Evolutionary conservation across 768 basidiomycete genomes (phyloP), one percentile per base, ranked within the genome.

Genomic region (Neoboletus brunneissimus): DNA sequence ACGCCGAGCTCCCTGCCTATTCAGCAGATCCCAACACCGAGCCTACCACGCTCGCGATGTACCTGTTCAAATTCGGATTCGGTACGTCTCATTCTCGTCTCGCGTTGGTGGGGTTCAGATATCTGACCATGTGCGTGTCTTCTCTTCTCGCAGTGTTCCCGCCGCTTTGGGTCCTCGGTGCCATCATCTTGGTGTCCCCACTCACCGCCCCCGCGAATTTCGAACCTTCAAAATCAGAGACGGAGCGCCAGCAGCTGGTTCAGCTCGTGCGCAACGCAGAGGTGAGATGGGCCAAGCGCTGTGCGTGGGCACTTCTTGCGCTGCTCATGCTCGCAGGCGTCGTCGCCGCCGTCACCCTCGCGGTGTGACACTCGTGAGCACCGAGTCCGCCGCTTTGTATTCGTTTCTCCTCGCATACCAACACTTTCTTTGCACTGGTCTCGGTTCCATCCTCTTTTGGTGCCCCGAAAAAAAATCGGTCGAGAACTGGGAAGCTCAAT

Each of bases 31-130:
- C 73, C 13, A 34, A 46, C 31, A 67, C 66, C 8, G 75, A 78
- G 66, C 78, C 76, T 31, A 59, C 66, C 38, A 79, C 79, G 42
- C 74, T 81, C 54, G 79, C 79, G 1, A 73, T 68, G 66, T 76
- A 77, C 59, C 70, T 81, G 38, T 81, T 81, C 73, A 78, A 74
- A 57, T 78, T 75, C 29, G 80, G 81, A 23, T 81, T 81, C 63
- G 29, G 80, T 81, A 58, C 66, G 80, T 74, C 6, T 47, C 32
- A 2, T 37, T 12, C 18, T 32, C 13, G 23, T n/a, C 44, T 20
- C 16, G 7, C 12, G 15, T 55, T 16, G 25, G 13, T 9, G n/a
- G 7, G 11, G 22, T 20, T 12, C 9, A 18, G 23, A 45, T 3
- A 18, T 51, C 35, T 54, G 52, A 50, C 29, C n/a, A 2, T 10